These are phyloP conservation scores for Orbilia oligospora DNA, from an alignment of 2,329 filamentous ascomycete genomes.

Conservation along the genomic window DNA sequence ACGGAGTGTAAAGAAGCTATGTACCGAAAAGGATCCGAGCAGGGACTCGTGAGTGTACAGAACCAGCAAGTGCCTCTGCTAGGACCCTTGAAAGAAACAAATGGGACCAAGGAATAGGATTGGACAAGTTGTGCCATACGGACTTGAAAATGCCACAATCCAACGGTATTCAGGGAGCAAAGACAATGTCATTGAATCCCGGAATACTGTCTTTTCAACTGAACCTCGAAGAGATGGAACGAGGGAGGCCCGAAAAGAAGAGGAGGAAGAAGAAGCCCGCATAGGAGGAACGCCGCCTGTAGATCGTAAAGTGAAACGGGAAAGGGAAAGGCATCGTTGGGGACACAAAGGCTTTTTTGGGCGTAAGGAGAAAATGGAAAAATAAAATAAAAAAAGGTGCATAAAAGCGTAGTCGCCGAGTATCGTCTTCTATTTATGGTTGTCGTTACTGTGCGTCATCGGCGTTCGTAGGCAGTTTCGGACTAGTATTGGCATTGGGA, in stretches of 20 bases:
- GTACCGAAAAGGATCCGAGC: slow-evolving; percentile 41
- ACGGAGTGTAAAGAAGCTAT: slow-evolving; percentile 50
- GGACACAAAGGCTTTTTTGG: slow-evolving; percentile 32
- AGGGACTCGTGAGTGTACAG: not conserved
- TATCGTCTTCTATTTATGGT: slow-evolving; percentile 24
- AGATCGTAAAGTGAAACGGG: slow-evolving; percentile 38
- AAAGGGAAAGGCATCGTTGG: slow-evolving; percentile 32
- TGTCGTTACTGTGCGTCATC: slow-evolving; percentile 54
- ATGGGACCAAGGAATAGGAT: slow-evolving; percentile 30
- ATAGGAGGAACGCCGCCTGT: slow-evolving; percentile 59
- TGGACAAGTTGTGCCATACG: slow-evolving; percentile 14
- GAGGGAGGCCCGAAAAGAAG: slow-evolving; percentile 23
- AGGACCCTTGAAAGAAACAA: slow-evolving; percentile 15
- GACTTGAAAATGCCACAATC: slow-evolving; percentile 12
- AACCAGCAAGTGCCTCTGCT: slow-evolving; percentile 10
- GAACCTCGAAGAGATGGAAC: slow-evolving; percentile 15
- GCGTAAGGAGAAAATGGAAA: slow-evolving; percentile 3
- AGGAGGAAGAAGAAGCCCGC: slow-evolving; percentile 36
- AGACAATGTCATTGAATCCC: slow-evolving; percentile 43
- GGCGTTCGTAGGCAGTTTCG: slow-evolving; percentile 38
- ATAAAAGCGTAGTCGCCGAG: slow-evolving; percentile 34
- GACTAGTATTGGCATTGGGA: slow-evolving; percentile 41
- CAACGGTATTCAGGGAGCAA: slow-evolving; percentile 34
- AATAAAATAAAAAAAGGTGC: slow-evolving; percentile 12
- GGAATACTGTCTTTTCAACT: slow-evolving; percentile 34